Conservation (phyloP, 73 alveolate genomes). For the Paramecium sonneborni region DNA sequence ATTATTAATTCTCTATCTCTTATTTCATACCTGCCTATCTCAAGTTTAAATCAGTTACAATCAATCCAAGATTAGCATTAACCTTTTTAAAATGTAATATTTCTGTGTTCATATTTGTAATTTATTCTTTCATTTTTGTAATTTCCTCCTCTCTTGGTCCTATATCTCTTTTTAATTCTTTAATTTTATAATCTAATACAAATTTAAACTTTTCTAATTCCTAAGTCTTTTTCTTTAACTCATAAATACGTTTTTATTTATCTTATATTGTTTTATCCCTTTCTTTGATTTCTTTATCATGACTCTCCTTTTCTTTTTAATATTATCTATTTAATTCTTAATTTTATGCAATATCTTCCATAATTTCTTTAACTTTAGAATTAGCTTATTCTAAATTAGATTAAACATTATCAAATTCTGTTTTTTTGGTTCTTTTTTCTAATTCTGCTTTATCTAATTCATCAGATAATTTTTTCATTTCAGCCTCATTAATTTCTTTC, state of each 20-base stretch:
- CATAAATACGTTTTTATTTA: conserved; percentile 86
- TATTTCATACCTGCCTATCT: conserved; percentile 84
- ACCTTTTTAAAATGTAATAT: conserved; percentile 79
- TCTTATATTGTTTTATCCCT: conserved; percentile 91
- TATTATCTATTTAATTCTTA: conserved; percentile 56
- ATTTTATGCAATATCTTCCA: conserved; percentile 66
- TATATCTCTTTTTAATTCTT: conserved; percentile 91
- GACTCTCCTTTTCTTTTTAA: conserved; percentile 67
- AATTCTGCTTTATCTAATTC: conserved; percentile 80
- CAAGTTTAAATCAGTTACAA: conserved; percentile 79
- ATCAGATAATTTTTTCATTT: conserved; percentile 64
- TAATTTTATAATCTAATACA: conserved; percentile 92
- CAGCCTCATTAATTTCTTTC: conserved; percentile 72
- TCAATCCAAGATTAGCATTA: conserved; percentile 84
- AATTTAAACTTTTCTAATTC: conserved; percentile 95
- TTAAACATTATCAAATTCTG: conserved; percentile 55
- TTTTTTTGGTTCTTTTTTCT: conserved; percentile 58
- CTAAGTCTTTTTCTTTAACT: conserved; percentile 90
- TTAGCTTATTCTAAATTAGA: conserved; percentile 66
- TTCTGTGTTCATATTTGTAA: conserved; percentile 81
- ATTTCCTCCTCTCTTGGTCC: conserved; percentile 96
- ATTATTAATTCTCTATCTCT: conserved; percentile 69
- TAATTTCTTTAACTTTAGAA: conserved; percentile 69
- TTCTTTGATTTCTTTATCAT: conserved; percentile 75
- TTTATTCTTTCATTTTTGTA: conserved; percentile 76